Conservation (phyloP, 2,329 filamentous ascomycete genomes). For the Cercospora beticola region DNA sequence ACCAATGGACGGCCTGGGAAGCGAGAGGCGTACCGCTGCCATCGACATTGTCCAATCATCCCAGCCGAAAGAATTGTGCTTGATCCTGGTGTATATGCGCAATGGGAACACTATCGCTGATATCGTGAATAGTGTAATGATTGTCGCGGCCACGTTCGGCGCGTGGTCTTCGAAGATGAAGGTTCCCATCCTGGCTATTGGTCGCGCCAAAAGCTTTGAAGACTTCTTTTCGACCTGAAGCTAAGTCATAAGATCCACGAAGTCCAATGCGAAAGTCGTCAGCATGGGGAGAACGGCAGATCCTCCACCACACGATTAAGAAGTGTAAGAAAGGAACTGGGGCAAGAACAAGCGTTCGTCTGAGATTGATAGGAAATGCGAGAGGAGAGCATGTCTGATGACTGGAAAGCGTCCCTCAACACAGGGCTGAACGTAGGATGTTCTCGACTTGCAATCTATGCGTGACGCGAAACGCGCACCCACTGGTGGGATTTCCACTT, state of each 20-base stretch:
- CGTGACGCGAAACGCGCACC: not conserved
- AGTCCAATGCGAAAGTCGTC: not conserved
- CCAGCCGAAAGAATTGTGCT: slow-evolving; percentile 31
- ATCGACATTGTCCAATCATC: slow-evolving; percentile 37
- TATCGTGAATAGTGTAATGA: slow-evolving; percentile 21
- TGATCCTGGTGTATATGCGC: slow-evolving; percentile 27
- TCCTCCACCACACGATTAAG: not conserved
- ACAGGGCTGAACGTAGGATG: not conserved
- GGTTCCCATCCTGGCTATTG: not conserved
- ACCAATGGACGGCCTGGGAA: not conserved
- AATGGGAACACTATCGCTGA: slow-evolving; percentile 24
- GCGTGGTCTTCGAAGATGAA: slow-evolving; percentile 26
- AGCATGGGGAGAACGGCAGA: not conserved
- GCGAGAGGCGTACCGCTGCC: slow-evolving; percentile 19
- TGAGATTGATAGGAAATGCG: not conserved
- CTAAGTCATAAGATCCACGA: not conserved
- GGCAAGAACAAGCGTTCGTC: slow-evolving; percentile 6
- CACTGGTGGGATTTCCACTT: slow-evolving; percentile 4
- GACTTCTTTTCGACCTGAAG: not conserved
- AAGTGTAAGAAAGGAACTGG: not conserved
- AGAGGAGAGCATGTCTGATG: not conserved
- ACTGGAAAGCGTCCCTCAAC: not conserved
- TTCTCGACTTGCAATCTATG: slow-evolving; percentile 10
- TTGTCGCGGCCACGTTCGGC: slow-evolving; percentile 27
- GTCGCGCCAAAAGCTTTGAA: not conserved